A percentile compares a stretch with the other conserved stretches of the same genome.
Conservation (phyloP, 2,329 filamentous ascomycete species). For the Pseudocercospora macadamiae region DNA sequence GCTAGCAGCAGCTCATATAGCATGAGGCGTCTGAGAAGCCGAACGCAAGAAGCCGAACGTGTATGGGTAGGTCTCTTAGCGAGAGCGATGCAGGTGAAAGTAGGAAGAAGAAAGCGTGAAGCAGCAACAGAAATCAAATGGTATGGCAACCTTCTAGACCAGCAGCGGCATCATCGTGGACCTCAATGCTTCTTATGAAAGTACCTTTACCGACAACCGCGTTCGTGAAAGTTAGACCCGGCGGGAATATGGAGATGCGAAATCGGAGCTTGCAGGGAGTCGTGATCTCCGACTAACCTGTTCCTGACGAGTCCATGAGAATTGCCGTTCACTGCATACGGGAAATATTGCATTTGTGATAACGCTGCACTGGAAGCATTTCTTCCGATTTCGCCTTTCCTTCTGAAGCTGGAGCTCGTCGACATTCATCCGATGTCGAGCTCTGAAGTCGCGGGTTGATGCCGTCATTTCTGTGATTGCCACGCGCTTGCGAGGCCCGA, state of each 20-base stretch:
- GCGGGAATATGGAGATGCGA: constrained; percentile 15
- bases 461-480: no score
- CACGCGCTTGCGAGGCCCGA: neutral
- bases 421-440: no score
- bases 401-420: no score
- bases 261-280: constrained; percentile 8
- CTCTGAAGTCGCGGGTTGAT: no score
- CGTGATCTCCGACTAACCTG: constrained; percentile 5
- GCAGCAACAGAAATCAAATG: neutral
- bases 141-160: neutral
- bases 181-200: constrained; percentile 19
- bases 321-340: no score
- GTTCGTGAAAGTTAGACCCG: constrained; percentile 11
- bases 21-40: no score
- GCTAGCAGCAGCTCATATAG: neutral
- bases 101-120: neutral
- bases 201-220: constrained; percentile 11
- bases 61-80: neutral
- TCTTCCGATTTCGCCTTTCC: no score
- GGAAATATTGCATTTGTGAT: no score
- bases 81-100: neutral
- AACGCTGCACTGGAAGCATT: no score
- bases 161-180: neutral
- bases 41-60: no score
- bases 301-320: constrained; percentile 10